Base-by-base conservation (phyloP, 441 rosid genomes). In the Eruca vesicaria region DNA sequence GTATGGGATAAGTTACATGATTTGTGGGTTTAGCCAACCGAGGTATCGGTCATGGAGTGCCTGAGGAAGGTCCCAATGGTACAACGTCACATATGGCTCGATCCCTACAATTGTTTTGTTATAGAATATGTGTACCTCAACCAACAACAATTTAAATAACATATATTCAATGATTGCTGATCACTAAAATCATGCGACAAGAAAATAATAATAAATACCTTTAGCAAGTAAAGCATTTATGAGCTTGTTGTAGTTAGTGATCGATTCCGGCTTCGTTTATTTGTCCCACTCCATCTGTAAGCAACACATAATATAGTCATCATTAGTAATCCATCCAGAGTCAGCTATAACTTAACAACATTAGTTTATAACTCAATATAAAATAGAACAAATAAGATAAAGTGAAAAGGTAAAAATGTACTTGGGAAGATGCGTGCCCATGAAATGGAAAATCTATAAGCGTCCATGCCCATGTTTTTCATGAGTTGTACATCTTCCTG, bases 31-130 rank as follows among this genome's bases (percentile, higher is more conserved):
- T 15, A 90, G 85, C 95, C 95, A 90, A 68, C 95, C 95, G 2
- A 65, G 79, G 79, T 90, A 88, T 45, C 71, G 73, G 59, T 90
- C 91, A 29, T 83, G 83, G 62, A 90, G 84, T 55, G 92, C 87
- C 8, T 83, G 92, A 71, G 95, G 95, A 72, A 90, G 88, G 76
- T 90, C 95, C 95, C 95, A 90, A 66, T 90, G 95, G 82, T 88
- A 90, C 43, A 90, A 68, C 3, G 95, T 90, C 62, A 85, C 91
- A 65, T 88, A 90, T 7, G 95, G 95, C 76, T 85, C 85, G 50
- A 88, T 85, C 64, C 95, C 94, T 89, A 81, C 71, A 50, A n/a
- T 64, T 35, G 23, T 70, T 41, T 33, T 36, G 29, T 26, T 31
- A 23, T 38, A 31, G 2, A 7, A 33, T 55, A 55, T 64, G 56